phyloP scores from a whole-genome alignment of 192 early-diverging fungal genomes.

The Entomortierella parvispora region DNA sequence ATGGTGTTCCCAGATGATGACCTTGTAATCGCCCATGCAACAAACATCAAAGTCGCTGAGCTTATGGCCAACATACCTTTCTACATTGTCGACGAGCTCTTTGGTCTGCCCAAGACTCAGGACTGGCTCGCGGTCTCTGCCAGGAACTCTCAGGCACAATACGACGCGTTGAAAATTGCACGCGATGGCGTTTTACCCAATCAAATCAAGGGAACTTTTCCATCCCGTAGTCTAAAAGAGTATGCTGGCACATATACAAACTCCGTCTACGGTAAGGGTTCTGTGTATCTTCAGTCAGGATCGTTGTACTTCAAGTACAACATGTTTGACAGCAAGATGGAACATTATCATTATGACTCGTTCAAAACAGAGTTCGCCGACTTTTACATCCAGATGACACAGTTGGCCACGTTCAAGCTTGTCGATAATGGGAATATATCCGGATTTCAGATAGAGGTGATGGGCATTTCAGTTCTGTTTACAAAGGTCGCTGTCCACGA shows the following conservation, averaged over 20 bases:
- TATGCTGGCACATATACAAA: conserved; percentile 9
- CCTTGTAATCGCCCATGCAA: neutral
- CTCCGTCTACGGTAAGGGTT: conserved; percentile 7
- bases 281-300: neutral
- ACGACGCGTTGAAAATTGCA: neutral
- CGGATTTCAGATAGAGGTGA: no score
- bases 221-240: neutral
- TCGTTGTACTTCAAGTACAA: neutral
- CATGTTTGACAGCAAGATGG: conserved; percentile 2
- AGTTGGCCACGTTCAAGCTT: neutral
- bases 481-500: no score
- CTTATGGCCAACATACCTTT: neutral
- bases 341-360: conserved; percentile 15
- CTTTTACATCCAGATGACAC: neutral
- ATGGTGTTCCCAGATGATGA: conserved; percentile 8
- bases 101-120: conserved; percentile 13
- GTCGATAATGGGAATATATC: neutral
- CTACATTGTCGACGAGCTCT: conserved; percentile 20
- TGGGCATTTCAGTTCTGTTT: no score
- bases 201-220: conserved; percentile 1
- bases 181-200: neutral
- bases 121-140: conserved; percentile 5
- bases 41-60: neutral
- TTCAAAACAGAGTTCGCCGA: neutral
- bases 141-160: neutral